Evolutionary conservation across 2,329 filamentous ascomycete species (phyloP).

Genomic region (Emergomyces orientalis): DNA sequence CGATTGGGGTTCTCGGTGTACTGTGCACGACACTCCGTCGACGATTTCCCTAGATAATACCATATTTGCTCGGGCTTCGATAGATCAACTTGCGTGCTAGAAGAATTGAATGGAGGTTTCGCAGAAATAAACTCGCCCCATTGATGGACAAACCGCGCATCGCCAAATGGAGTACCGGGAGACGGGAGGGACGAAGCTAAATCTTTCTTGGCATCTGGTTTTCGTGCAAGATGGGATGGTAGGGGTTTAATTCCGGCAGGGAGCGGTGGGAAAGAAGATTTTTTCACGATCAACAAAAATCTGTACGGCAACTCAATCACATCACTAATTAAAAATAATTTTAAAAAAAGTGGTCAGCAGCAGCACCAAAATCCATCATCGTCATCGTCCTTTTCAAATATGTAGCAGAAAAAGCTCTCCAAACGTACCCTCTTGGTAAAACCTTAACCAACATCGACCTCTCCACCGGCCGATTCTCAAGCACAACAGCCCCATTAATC

Average conservation of each 20-base stretch:
- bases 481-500: slow-evolving; percentile 80
- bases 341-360: slow-evolving; percentile 12
- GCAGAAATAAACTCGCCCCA: slow-evolving; percentile 73
- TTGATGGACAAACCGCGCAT: slow-evolving; percentile 46
- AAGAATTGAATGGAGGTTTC: slow-evolving; percentile 48
- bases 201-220: slow-evolving; percentile 47
- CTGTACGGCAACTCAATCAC: slow-evolving; percentile 54
- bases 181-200: slow-evolving; percentile 53
- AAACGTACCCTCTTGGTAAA: slow-evolving; percentile 68
- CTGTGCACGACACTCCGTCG: slow-evolving; percentile 82
- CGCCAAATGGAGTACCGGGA: slow-evolving; percentile 57
- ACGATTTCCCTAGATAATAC: slow-evolving; percentile 77
- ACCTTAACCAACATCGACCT: slow-evolving; percentile 70
- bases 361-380: not conserved
- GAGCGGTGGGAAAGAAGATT: slow-evolving; percentile 40
- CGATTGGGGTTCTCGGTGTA: slow-evolving; percentile 69
- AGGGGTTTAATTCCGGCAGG: slow-evolving; percentile 39
- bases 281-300: slow-evolving; percentile 42
- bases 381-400: not conserved
- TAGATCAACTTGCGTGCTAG: slow-evolving; percentile 62
- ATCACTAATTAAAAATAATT: slow-evolving; percentile 21
- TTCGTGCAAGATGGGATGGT: slow-evolving; percentile 40
- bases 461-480: slow-evolving; percentile 72
- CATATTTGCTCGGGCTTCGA: slow-evolving; percentile 66
- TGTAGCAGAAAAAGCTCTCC: slow-evolving; percentile 3